Base-by-base conservation (phyloP, 345 rosid genomes). In the Gossypium anomalum region DNA sequence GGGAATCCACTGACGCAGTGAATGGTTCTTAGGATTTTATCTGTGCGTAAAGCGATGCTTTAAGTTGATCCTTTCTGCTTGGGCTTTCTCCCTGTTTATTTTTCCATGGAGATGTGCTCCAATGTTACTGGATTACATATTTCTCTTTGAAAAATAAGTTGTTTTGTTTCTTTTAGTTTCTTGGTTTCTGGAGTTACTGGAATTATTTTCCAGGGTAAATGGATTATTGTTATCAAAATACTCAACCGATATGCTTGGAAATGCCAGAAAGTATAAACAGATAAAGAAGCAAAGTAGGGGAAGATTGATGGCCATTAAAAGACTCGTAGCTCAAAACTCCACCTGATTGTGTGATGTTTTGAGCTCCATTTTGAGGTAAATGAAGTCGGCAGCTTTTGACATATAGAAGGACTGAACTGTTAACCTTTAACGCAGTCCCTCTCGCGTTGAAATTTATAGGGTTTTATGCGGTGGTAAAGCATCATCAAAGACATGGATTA, bases 121-220 rank as follows among this genome's bases (percentile, higher is more conserved):
- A 73, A 60, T 73, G 76, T 73, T 45, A 58, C 25, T 60, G 76
- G 68, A 60, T 73, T 59, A 73, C 76, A 73, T 73, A 34, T 25
- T 60, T 44, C 38, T 43, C n/a, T 14, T 63, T 12, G 3, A 38
- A 38, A 38, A 3, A 1, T 2, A 38, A 2, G 23, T 15, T 59
- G 22, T 14, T 59, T 23, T 59, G 4, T 34, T 34, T 4, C 4
- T 14, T 59, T 12, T 15, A 5, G 2, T 34, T 13, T 59, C 64
- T 59, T 16, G 38, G 64, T 59, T 59, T 59, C 8, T 13, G 17
- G 17, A 12, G 3, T 2, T 12, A 6, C 27, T 3, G 41, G 25
- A 62, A 10, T 63, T n/a, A 34, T 34, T 34, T 41, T 63, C 3
- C 6, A 17, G 9, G n/a, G 2, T 4, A 59, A 59, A 59, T 0